Base-by-base conservation (phyloP, 192 early-diverging fungal genomes). In the Coemansia sp. region DNA sequence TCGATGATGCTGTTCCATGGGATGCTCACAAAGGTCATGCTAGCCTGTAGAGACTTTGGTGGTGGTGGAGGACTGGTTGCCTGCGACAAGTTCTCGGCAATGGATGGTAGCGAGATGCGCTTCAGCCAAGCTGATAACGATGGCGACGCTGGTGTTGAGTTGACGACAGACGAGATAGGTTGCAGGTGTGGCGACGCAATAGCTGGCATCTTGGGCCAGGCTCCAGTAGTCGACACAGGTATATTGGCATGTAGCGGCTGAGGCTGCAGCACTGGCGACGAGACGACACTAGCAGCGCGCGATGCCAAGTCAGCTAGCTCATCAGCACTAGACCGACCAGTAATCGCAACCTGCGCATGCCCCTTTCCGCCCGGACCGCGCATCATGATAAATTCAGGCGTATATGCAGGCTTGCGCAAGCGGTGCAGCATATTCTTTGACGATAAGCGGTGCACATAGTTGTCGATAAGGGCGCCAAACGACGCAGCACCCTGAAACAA, bases 311-410 rank as follows among this genome's bases (percentile, higher is more conserved):
- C 78, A 23, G 63, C 65, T 36, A 61, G 59, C 55, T 81, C 74
- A 46, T 78, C 75, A 23, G 66, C 67, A 31, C 63, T 75, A 51
- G 73, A 74, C 17, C 79, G 62, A 27, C 80, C 76, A 1, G 85
- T 80, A 61, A 84, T 81, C 5, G 67, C 74, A 39, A 91, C 90
- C 85, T 94, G 94, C 34, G 94, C 94, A 68, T 95, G 92, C 12
- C 93, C 94, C 76, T 92, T 95, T 17, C 92, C 92, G 19, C 90
- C 87, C 9, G 95, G 95, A 8, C 94, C 95, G 34, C 95, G 87
- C 95, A 96, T 96, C 91, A 94, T 94, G 46, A 96, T 89, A 85
- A 94, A 96, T 69, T 96, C 95, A 12, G 90, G 93, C 17, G 92
- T 89, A 23, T 90, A 88, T n/a, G 85, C 78, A 29, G 83, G 79